Evolutionary conservation across 75 land plant genomes (phyloP).

Genomic region (Picea sitchensis): DNA sequence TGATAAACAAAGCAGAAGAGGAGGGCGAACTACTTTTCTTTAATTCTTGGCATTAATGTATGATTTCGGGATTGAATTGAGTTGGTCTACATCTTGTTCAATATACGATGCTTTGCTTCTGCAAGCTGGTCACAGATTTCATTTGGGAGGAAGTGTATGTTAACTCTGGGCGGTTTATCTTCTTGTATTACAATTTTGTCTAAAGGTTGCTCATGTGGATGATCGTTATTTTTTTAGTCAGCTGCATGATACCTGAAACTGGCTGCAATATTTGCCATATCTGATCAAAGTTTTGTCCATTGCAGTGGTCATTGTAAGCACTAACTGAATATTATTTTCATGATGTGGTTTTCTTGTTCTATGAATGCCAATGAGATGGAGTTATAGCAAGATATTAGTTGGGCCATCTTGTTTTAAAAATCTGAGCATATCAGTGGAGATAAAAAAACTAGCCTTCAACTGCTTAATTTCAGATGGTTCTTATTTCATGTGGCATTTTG

Average conservation of each 20-base stretch:
- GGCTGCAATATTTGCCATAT: not conserved
- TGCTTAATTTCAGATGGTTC: no score
- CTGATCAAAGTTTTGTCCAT: not conserved
- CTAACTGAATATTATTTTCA: not conserved
- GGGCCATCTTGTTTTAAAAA: no score
- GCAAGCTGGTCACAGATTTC: not conserved
- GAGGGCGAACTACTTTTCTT: constrained; percentile 40
- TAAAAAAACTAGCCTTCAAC: no score
- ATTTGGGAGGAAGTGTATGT: not conserved
- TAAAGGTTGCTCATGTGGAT: not conserved
- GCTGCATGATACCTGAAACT: not conserved
- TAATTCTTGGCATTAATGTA: constrained; percentile 6
- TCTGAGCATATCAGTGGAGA: no score
- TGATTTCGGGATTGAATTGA: not conserved
- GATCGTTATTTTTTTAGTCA: not conserved
- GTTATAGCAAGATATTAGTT: not conserved
- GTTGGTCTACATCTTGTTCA: not conserved
- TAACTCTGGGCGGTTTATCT: not conserved
- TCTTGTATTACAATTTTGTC: not conserved
- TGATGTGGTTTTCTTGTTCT: not conserved
- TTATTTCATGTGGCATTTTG: no score
- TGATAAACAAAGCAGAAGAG: constrained; percentile 80
- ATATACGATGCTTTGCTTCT: not conserved
- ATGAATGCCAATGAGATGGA: not conserved
- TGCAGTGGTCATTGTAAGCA: not conserved